Evolutionary conservation across 352 stramenopile genomes (phyloP).

Genomic region (Phytophthora rubi): DNA sequence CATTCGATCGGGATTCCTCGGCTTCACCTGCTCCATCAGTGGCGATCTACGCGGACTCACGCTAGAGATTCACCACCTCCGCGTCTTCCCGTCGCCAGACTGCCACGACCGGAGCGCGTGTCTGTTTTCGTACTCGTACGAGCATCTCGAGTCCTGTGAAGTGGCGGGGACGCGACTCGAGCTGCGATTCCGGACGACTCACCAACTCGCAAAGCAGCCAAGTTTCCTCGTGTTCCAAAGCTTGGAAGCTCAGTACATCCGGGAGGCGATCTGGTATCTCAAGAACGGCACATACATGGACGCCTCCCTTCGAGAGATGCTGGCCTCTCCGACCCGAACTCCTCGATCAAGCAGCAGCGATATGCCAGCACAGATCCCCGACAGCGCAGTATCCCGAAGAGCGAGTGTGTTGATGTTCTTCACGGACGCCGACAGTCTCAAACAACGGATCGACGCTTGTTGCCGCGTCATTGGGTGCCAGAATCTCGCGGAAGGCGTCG

Average conservation of each 20-base stretch:
- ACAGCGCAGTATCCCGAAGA: conserved; percentile 9
- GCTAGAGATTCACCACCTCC: conserved; percentile 56
- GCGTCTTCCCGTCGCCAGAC: conserved; percentile 62
- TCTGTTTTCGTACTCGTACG: conserved; percentile 73
- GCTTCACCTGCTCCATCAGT: conserved; percentile 70
- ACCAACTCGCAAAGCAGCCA: conserved; percentile 57
- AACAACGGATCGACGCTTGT: conserved; percentile 49
- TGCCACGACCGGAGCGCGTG: conserved; percentile 67
- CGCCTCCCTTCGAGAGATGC: conserved; percentile 36
- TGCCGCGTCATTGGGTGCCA: conserved; percentile 64
- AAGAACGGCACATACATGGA: conserved; percentile 57
- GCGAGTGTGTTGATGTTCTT: conserved; percentile 46
- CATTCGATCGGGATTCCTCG: conserved; percentile 52
- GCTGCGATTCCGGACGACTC: conserved; percentile 56
- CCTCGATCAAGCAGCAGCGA: conserved; percentile 5
- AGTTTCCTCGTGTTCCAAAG: conserved; percentile 65
- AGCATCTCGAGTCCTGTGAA: conserved; percentile 61
- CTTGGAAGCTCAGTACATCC: conserved; percentile 61
- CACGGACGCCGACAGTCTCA: conserved; percentile 44
- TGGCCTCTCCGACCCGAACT: conserved; percentile 11
- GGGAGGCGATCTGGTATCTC: conserved; percentile 72
- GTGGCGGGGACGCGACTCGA: conserved; percentile 50
- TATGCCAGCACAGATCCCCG: background rate
- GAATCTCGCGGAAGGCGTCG: conserved; percentile 21
- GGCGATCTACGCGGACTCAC: conserved; percentile 60